Conservation (phyloP, 2,329 filamentous ascomycete genomes). For the Exophiala sideris region DNA sequence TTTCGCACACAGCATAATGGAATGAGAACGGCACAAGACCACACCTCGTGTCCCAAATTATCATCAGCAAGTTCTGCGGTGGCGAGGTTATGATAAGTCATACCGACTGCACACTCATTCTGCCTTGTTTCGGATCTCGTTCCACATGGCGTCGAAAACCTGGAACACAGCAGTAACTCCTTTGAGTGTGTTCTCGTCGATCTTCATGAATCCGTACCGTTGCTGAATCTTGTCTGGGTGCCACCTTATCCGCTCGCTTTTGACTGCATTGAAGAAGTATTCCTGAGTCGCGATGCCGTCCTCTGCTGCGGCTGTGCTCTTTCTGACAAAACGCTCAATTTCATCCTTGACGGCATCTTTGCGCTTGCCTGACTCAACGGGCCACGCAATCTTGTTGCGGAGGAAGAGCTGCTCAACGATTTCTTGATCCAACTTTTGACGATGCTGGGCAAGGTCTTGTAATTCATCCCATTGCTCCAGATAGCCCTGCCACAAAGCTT, state of each 20-base stretch:
- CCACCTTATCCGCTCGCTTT: slow-evolving; percentile 86
- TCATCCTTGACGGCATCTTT: slow-evolving; percentile 56
- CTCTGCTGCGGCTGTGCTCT: slow-evolving; percentile 26
- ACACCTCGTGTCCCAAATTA: too few relatives aligned
- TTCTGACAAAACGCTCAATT: slow-evolving; percentile 67
- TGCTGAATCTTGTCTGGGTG: slow-evolving; percentile 98
- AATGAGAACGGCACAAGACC: background rate
- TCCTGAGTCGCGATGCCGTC: slow-evolving; percentile 21
- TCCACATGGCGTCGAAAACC: slow-evolving; percentile 78
- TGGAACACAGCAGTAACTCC: slow-evolving; percentile 89
- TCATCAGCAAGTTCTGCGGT: too few relatives aligned
- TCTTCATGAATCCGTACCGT: slow-evolving; percentile 70
- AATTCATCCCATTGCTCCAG: slow-evolving; percentile 59
- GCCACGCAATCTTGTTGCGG: slow-evolving; percentile 63
- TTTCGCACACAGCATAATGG: background rate
- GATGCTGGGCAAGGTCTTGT: slow-evolving; percentile 27
- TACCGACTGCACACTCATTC: background rate
- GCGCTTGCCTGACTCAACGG: slow-evolving; percentile 60
- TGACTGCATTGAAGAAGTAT: slow-evolving; percentile 56
- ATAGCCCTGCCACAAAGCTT: slow-evolving; percentile 64
- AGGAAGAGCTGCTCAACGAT: slow-evolving; percentile 29
- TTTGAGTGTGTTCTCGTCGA: slow-evolving; percentile 70
- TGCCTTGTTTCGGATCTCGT: slow-evolving; percentile 32
- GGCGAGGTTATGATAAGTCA: too few relatives aligned
- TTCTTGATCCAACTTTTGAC: slow-evolving; percentile 11